phyloP scores from a whole-genome alignment of 345 rosid genomes.

The Lepidium aucheri region DNA sequence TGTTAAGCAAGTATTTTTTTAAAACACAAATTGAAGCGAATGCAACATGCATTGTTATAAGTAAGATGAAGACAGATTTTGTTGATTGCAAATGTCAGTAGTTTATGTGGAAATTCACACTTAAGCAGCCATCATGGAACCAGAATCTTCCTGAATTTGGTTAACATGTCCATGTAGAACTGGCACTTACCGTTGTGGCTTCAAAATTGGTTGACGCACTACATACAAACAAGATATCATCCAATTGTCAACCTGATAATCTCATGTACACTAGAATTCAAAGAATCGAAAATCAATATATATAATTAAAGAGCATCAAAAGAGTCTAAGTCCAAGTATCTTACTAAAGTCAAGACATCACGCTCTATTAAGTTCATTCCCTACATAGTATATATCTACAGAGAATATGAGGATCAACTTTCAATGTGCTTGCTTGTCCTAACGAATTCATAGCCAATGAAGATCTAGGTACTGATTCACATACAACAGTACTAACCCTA shows the following conservation, averaged over 20 bases:
- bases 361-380: neutral
- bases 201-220: slow-evolving; percentile 66
- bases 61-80: neutral
- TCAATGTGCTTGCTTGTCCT: too few relatives aligned
- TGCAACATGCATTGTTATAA: neutral
- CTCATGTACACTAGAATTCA: neutral
- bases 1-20: neutral
- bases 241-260: too few relatives aligned
- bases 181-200: slow-evolving; percentile 82
- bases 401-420: neutral
- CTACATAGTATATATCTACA: neutral
- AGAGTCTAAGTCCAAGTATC: too few relatives aligned
- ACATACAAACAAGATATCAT: too few relatives aligned
- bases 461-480: too few relatives aligned
- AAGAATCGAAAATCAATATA: neutral
- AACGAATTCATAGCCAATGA: too few relatives aligned
- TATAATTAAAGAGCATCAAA: too few relatives aligned
- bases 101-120: neutral
- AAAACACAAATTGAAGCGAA: slow-evolving; percentile 2
- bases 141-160: slow-evolving; percentile 76
- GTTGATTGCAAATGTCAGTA: neutral
- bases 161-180: slow-evolving; percentile 94
- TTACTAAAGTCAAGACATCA: neutral
- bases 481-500: too few relatives aligned
- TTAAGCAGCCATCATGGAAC: slow-evolving; percentile 42